Percentiles rank a stretch among this genome's conserved stretches.
Conservation (phyloP, 257 asterid species). For the Primulina tabacum region DNA sequence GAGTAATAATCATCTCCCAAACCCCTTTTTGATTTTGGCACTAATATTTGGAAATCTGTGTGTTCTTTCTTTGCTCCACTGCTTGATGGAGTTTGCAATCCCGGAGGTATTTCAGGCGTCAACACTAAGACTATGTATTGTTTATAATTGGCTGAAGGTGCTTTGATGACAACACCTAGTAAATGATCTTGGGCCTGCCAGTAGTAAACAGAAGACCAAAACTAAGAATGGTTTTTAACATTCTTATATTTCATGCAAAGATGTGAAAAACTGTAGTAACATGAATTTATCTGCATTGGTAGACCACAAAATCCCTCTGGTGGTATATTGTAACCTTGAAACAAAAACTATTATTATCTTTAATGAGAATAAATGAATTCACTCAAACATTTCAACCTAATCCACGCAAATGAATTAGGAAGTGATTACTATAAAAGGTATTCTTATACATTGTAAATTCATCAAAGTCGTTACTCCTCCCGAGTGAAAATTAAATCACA, state of each 20-base stretch:
- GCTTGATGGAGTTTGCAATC: constrained; percentile 39
- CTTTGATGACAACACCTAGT: constrained; percentile 79
- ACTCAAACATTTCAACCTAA: neutral
- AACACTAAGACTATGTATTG: constrained; percentile 78
- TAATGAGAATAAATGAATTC: neutral
- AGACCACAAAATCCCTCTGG: neutral
- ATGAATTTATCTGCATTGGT: neutral
- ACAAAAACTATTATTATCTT: neutral
- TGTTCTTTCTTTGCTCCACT: constrained; percentile 41
- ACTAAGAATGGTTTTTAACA: constrained; percentile 10
- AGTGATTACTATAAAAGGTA: neutral
- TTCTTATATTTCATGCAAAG: constrained; percentile 9
- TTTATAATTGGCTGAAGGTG: constrained; percentile 63
- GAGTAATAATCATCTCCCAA: constrained; percentile 80
- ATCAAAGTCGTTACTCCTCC: neutral
- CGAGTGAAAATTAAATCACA: neutral
- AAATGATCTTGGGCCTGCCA: constrained; percentile 90
- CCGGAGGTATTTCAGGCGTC: constrained; percentile 69
- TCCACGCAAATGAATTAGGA: neutral
- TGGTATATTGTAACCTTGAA: neutral
- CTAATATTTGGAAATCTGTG: constrained; percentile 58
- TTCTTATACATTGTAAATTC: constrained; percentile 15
- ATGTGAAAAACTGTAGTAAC: neutral
- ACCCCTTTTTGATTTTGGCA: constrained; percentile 92
- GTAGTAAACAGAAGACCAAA: constrained; percentile 11